phyloP scores from a whole-genome alignment of 805 yeast species.

The Wickerhamomyces xylosicus region DNA sequence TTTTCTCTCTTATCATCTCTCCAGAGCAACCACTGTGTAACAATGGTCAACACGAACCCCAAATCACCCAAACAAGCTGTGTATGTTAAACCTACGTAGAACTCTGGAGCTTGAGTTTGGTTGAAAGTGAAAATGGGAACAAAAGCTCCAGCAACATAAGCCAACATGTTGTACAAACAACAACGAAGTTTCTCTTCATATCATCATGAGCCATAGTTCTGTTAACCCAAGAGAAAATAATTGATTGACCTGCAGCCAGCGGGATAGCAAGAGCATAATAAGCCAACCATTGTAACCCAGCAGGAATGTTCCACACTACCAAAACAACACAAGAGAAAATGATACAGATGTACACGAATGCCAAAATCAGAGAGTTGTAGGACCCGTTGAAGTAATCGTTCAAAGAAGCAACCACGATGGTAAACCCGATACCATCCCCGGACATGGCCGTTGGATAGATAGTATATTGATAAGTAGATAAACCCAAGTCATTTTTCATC shows the following conservation, averaged over 20 bases:
- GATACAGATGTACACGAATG: slow-evolving; percentile 26
- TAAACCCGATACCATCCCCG: slow-evolving; percentile 29
- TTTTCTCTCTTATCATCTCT: slow-evolving; percentile 16
- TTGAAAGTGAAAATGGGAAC: slow-evolving; percentile 31
- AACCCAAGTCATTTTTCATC: slow-evolving; percentile 28
- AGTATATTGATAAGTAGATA: slow-evolving; percentile 26
- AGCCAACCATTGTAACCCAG: slow-evolving; percentile 37
- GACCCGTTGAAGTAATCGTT: slow-evolving; percentile 27
- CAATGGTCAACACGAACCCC: slow-evolving; percentile 22
- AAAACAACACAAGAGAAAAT: slow-evolving; percentile 33
- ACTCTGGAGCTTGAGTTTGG: slow-evolving; percentile 25
- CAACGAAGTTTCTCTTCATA: slow-evolving; percentile 24
- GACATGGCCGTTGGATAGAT: slow-evolving; percentile 29
- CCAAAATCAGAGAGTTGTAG: slow-evolving; percentile 27
- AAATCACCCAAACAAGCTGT: slow-evolving; percentile 23
- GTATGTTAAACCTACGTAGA: slow-evolving; percentile 28
- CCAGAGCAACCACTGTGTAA: slow-evolving; percentile 14
- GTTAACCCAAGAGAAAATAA: slow-evolving; percentile 47
- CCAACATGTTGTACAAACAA: slow-evolving; percentile 30
- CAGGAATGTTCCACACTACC: slow-evolving; percentile 37
- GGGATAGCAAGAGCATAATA: slow-evolving; percentile 40
- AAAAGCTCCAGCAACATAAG: slow-evolving; percentile 31
- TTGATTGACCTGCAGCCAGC: slow-evolving; percentile 42
- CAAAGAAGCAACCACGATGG: slow-evolving; percentile 25
- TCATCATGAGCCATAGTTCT: slow-evolving; percentile 26